A percentile compares a stretch with the other conserved stretches of the same genome.
Evolutionary conservation across 2,329 filamentous ascomycete species (phyloP).

Genomic region (Aureobasidium sp.): DNA sequence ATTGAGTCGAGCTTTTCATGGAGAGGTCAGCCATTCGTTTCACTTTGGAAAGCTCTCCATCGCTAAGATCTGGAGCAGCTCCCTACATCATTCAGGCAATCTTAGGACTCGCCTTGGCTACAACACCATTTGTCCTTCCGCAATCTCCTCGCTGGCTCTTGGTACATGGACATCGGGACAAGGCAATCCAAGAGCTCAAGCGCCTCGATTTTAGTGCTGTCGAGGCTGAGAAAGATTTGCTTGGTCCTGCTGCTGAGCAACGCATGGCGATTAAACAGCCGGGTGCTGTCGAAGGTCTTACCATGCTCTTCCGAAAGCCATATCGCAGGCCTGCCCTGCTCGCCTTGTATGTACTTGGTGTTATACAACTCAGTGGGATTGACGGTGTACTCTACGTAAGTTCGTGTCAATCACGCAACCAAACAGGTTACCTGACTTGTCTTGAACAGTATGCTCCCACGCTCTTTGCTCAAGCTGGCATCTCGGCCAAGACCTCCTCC

Average conservation of each 20-base stretch:
- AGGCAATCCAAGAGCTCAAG: conserved; percentile 40
- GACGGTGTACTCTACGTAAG: conserved; percentile 55
- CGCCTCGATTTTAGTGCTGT: conserved; percentile 33
- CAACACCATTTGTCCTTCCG: conserved; percentile 40
- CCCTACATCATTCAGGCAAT: conserved; percentile 47
- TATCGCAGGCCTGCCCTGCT: conserved; percentile 42
- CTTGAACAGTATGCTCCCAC: conserved; percentile 48
- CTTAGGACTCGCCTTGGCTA: conserved; percentile 36
- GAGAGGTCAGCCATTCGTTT: not conserved
- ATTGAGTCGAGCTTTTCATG: not conserved
- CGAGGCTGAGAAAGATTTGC: conserved; percentile 45
- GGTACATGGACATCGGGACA: conserved; percentile 39
- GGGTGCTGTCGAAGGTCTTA: conserved; percentile 21
- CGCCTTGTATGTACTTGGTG: conserved; percentile 51
- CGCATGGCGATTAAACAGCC: conserved; percentile 17
- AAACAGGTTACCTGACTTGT: not conserved
- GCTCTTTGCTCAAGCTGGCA: conserved; percentile 51
- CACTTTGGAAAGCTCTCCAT: conserved; percentile 47
- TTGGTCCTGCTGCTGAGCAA: conserved; percentile 24
- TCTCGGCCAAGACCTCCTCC: conserved; percentile 43
- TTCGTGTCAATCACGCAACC: conserved; percentile 11
- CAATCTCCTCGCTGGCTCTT: conserved; percentile 55
- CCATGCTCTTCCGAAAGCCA: conserved; percentile 22
- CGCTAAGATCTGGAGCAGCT: conserved; percentile 20
- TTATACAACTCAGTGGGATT: conserved; percentile 56